Evolutionary conservation across 441 rosid genomes (phyloP).

Genomic region (Codiaeum variegatum): DNA sequence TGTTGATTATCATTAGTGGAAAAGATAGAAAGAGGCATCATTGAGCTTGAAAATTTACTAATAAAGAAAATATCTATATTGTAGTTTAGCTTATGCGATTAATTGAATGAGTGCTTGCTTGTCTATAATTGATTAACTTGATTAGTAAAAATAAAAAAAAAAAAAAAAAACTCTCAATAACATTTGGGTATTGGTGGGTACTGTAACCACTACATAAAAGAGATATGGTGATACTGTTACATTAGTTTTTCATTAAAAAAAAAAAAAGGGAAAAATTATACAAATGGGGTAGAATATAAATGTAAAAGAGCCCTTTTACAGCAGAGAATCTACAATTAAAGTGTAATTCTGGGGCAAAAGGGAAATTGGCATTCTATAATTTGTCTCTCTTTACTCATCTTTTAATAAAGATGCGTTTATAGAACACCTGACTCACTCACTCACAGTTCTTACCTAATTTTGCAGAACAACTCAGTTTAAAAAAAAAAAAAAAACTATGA

Average conservation of each 20-base stretch:
- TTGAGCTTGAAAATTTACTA: too few species aligned
- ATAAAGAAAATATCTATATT: too few species aligned
- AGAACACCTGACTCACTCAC: conserved; percentile 25
- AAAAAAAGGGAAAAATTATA: conserved; percentile 1
- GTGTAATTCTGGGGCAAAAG: conserved; percentile 21
- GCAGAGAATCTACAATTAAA: conserved; percentile 23
- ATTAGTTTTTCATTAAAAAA: too few species aligned
- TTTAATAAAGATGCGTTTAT: conserved; percentile 38
- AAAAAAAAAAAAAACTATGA: conserved; percentile 2
- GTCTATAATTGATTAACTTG: too few species aligned
- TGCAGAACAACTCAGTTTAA: neutral
- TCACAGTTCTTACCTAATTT: conserved; percentile 21
- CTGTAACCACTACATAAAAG: neutral
- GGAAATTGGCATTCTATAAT: conserved; percentile 23
- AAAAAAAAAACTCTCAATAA: too few species aligned
- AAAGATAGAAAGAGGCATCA: too few species aligned
- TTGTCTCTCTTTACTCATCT: conserved; percentile 32
- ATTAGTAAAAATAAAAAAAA: too few species aligned
- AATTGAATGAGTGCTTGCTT: too few species aligned
- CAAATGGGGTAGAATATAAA: neutral
- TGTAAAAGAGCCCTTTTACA: neutral
- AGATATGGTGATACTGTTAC: neutral
- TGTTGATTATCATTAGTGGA: too few species aligned
- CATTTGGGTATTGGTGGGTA: too few species aligned
- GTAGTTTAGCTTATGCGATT: too few species aligned